Evolutionary conservation across 345 rosid species (phyloP), one percentile per base, ranked within the genome.

Genomic region (Hibiscus mutabilis): DNA sequence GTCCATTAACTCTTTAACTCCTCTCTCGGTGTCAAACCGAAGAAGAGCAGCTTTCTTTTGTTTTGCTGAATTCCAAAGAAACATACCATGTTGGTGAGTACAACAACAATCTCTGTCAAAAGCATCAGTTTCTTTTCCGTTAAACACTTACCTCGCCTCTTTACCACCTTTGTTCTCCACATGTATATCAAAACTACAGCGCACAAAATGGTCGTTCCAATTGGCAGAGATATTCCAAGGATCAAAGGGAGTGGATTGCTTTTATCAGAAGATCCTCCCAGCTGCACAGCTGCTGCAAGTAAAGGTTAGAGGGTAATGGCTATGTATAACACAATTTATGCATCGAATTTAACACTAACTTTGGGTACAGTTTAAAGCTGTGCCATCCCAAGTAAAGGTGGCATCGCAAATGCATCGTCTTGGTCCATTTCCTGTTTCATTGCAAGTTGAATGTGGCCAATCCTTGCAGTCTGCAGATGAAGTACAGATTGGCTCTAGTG

Each of bases 401-500:
- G 65, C 7, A 44, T 47, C 19, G 70, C 80, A 77, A 25, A 73
- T 29, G 70, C 76, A 77, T 44, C 70, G 31, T 60, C 22, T 73
- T 1, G 0, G 24, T 13, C 70, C 70, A 60, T 60, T 16, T 12
- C 19, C 5, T 22, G 51, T 25, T 33, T 12, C 19, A 33, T 37
- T 55, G 35, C 73, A 70, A 70, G 51, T 52, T 53, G 80, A 68
- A 27, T 68, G 7, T 12, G 74, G 67, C 76, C 76, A 77, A 77
- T 77, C 60, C n/a, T 60, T 63, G 69, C 70, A 73, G 70, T 77
- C 80, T 13, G 57, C 16, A 22, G 59, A 18, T 42, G 76, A 53
- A 40, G 10, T 18, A 24, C 73, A 69, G 21, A 25, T 55, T 13
- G 73, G 73, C 63, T 69, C 63, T 14, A 13, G 5, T 1, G 73